A percentile compares a stretch with the other conserved stretches of the same genome.
phyloP scores from a whole-genome alignment of 2,329 filamentous ascomycete genomes.

The Tolypocladium tundrense region DNA sequence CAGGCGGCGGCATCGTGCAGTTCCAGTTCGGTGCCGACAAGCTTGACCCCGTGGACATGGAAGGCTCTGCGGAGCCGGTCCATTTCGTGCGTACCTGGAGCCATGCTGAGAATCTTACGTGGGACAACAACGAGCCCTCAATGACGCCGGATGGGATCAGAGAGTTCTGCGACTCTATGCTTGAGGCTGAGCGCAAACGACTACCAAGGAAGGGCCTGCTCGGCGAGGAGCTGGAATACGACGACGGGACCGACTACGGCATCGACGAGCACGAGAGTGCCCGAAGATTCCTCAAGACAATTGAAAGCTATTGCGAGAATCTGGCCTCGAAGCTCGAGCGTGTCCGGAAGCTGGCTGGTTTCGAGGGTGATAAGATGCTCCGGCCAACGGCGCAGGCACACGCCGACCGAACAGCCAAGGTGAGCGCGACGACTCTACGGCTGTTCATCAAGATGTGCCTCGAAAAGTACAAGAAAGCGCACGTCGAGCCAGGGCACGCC shows the following conservation, averaged over 20 bases:
- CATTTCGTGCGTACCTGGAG: conserved; percentile 87
- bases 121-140: conserved; percentile 64
- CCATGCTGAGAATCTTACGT: conserved; percentile 66
- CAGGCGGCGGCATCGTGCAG: conserved; percentile 78
- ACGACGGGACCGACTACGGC: conserved; percentile 56
- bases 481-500: conserved; percentile 88
- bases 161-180: conserved; percentile 53
- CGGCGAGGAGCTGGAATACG: conserved; percentile 54
- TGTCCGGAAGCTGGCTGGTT: conserved; percentile 39
- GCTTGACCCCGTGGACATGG: conserved; percentile 95
- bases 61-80: conserved; percentile 84
- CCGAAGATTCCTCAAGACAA: conserved; percentile 69
- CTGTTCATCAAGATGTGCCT: conserved; percentile 75
- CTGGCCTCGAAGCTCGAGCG: conserved; percentile 50
- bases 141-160: conserved; percentile 67
- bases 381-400: conserved; percentile 24
- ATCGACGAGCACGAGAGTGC: conserved; percentile 76
- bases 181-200: conserved; percentile 58
- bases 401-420: conserved; percentile 68
- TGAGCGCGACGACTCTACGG: conserved; percentile 63
- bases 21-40: conserved; percentile 97
- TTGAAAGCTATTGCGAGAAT: conserved; percentile 60
- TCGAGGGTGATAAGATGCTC: conserved; percentile 24
- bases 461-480: conserved; percentile 81
- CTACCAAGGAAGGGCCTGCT: conserved; percentile 52